Conservation (phyloP, 2,329 filamentous ascomycete genomes). For the Colletotrichum paranaense region DNA sequence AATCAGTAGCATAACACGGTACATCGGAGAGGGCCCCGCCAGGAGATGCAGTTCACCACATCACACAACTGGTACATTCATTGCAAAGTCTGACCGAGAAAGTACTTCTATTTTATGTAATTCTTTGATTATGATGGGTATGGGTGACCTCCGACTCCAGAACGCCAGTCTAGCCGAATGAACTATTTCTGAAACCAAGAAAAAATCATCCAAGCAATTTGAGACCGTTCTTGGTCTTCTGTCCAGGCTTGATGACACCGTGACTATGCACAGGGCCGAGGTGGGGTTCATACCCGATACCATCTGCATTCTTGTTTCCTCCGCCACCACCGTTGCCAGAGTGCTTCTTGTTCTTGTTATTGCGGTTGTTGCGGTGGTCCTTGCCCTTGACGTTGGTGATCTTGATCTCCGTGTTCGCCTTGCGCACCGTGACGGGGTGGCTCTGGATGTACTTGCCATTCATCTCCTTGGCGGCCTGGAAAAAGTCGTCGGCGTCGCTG, state of each 20-base stretch:
- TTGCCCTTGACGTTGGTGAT: slow-evolving; percentile 70
- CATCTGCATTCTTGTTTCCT: slow-evolving; percentile 45
- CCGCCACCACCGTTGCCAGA: slow-evolving; percentile 37
- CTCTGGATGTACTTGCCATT: slow-evolving; percentile 99
- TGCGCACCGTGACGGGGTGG: slow-evolving; percentile 88
- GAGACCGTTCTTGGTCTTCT: slow-evolving; percentile 75
- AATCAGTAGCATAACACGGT: too few relatives aligned
- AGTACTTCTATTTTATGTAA: neutral
- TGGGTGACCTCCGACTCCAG: slow-evolving; percentile 10
- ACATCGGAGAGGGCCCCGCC: neutral
- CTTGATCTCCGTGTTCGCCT: slow-evolving; percentile 92
- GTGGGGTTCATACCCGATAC: slow-evolving; percentile 59
- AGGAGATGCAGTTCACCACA: neutral
- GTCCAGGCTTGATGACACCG: slow-evolving; percentile 70
- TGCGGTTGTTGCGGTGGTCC: slow-evolving; percentile 43
- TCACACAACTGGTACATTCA: neutral
- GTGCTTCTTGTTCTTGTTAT: slow-evolving; percentile 45
- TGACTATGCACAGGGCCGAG: slow-evolving; percentile 61
- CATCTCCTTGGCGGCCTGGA: slow-evolving; percentile 97
- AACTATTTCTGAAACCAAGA: neutral
- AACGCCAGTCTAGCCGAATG: neutral
- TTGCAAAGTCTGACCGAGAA: neutral
- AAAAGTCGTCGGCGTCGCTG: slow-evolving; percentile 94
- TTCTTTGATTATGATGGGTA: slow-evolving; percentile 4
- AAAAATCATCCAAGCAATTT: slow-evolving; percentile 66